Conservation (phyloP, 257 asterid species). For the Lycium ferocissimum region DNA sequence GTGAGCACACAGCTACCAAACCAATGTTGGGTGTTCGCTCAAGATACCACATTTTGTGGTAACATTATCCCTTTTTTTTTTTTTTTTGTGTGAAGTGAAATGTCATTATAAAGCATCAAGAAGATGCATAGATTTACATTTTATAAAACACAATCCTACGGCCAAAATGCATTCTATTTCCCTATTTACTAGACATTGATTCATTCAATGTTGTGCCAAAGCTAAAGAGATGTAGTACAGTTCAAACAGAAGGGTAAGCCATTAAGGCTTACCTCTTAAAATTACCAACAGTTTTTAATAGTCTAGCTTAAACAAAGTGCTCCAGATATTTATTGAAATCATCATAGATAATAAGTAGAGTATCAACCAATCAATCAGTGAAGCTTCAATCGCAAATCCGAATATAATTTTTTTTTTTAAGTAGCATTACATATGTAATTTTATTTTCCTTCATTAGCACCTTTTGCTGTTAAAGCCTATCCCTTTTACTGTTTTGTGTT, state of each 20-base stretch:
- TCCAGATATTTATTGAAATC: background rate
- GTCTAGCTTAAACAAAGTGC: slow-evolving; percentile 6
- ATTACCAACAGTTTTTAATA: background rate
- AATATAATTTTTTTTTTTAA: no score
- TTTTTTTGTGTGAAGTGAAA: background rate
- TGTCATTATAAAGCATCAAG: background rate
- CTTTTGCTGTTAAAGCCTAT: background rate
- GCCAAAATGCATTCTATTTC: background rate
- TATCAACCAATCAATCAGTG: background rate
- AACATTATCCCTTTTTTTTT: background rate
- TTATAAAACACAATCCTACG: background rate
- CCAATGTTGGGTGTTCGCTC: no score
- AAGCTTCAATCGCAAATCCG: background rate
- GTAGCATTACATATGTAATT: no score
- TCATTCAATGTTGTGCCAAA: background rate
- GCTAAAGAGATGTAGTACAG: background rate
- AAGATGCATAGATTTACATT: background rate
- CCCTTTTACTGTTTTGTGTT: background rate
- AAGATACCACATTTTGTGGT: no score
- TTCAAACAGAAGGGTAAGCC: slow-evolving; percentile 17
- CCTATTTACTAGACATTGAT: background rate
- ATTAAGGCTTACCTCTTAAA: background rate
- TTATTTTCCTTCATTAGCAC: background rate
- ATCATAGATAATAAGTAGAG: background rate
- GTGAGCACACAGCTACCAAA: no score